Conservation (phyloP, 306 rosid species). For the Vigna hirtella region DNA sequence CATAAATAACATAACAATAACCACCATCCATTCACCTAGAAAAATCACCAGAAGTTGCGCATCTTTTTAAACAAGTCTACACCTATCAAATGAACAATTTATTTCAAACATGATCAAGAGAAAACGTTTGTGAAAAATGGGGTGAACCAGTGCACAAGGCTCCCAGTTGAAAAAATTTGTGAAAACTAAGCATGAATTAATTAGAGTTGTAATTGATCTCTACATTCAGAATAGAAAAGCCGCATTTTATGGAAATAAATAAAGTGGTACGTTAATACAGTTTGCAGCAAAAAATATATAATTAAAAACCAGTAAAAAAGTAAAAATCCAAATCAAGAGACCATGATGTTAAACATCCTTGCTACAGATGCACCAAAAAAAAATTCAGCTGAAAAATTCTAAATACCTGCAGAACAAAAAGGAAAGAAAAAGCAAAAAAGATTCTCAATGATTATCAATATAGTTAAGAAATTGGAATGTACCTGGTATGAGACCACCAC, state of each 20-base stretch:
- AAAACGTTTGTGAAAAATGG: background rate
- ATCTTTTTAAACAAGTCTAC: conserved; percentile 14
- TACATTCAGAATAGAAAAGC: conserved; percentile 9
- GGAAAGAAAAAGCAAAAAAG: background rate
- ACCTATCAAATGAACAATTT: conserved; percentile 7
- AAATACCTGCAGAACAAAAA: conserved; percentile 2
- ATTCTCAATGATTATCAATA: conserved; percentile 24
- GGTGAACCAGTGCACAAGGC: background rate
- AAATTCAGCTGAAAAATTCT: conserved; percentile 12
- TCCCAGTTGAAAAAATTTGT: background rate
- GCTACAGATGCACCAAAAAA: conserved; percentile 12
- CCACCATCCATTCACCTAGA: conserved; percentile 11
- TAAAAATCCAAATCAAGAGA: conserved; percentile 1
- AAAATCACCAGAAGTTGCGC: conserved; percentile 27
- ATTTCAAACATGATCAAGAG: conserved; percentile 1
- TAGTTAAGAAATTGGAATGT: conserved; percentile 36
- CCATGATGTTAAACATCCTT: conserved; percentile 14
- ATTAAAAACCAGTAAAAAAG: conserved; percentile 3
- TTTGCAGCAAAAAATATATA: background rate
- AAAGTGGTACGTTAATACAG: background rate
- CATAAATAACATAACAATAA: conserved; percentile 7
- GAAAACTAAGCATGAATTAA: background rate
- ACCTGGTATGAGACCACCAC: conserved; percentile 99
- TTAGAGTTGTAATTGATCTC: conserved; percentile 27
- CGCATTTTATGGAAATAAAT: conserved; percentile 3